Percentiles rank a stretch among this genome's conserved stretches.
These are phyloP conservation scores for Pachyrhizus erosus DNA, from an alignment of 306 rosid genomes.

Conservation along the genomic window DNA sequence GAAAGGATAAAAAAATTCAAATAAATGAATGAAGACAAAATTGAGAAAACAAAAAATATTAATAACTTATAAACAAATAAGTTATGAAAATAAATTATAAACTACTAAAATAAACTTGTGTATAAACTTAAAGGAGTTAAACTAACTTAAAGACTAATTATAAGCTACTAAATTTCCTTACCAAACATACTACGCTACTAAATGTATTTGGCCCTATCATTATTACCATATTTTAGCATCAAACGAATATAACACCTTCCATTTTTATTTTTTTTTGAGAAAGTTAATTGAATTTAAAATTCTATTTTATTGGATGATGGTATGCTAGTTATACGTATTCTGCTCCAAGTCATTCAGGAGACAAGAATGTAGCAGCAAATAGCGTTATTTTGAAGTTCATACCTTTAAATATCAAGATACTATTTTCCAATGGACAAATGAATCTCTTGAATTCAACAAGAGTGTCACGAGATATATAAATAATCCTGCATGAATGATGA, in stretches of 20 bases:
- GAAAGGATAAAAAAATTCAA: too few species aligned
- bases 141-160: too few species aligned
- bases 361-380: neutral
- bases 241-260: neutral
- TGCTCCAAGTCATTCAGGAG: neutral
- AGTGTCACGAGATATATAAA: conserved; percentile 23
- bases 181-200: too few species aligned
- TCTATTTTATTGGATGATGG: neutral
- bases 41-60: too few species aligned
- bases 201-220: neutral
- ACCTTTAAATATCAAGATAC: neutral
- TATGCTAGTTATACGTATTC: neutral
- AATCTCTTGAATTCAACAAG: conserved; percentile 32
- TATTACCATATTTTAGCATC: neutral
- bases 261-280: neutral
- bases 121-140: too few species aligned
- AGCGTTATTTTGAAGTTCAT: neutral
- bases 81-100: too few species aligned
- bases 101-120: too few species aligned
- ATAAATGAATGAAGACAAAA: too few species aligned
- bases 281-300: neutral
- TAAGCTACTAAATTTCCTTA: too few species aligned
- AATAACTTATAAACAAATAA: too few species aligned
- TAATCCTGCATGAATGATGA: conserved; percentile 24
- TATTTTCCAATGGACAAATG: conserved; percentile 26